phyloP scores from a whole-genome alignment of 768 basidiomycete genomes.

The Mycena albidolilacea region DNA sequence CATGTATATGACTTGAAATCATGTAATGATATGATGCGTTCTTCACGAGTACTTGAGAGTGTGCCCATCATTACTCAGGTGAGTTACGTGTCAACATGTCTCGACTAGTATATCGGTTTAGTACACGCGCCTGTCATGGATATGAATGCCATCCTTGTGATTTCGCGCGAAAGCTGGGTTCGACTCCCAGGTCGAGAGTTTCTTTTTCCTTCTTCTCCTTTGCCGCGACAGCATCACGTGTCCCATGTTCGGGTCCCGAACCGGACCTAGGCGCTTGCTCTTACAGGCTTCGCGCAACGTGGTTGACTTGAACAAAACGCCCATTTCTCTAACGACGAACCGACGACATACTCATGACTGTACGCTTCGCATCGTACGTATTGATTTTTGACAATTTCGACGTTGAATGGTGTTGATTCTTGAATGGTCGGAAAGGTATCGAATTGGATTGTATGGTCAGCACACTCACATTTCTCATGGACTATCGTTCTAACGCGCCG shows the following conservation, averaged over 20 bases:
- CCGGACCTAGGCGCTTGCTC: neutral
- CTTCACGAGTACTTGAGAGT: no score
- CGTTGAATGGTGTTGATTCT: no score
- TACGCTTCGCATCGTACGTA: constrained; percentile 65
- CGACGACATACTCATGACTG: constrained; percentile 61
- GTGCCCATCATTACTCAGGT: no score
- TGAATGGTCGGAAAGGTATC: constrained; percentile 42
- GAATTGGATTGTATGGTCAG: constrained; percentile 50
- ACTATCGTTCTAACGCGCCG: neutral
- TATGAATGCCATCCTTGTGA: no score
- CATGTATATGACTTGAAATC: constrained; percentile 71
- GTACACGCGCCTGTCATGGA: constrained; percentile 10
- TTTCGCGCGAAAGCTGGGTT: constrained; percentile 7
- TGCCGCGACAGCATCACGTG: neutral
- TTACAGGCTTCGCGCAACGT: constrained; percentile 14
- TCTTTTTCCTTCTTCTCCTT: neutral
- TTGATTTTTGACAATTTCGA: no score
- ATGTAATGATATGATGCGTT: neutral
- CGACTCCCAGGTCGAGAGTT: constrained; percentile 9
- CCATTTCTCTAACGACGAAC: neutral
- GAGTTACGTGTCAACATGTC: neutral
- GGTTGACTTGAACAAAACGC: constrained; percentile 21
- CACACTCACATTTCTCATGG: neutral
- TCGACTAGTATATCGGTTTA: constrained; percentile 8
- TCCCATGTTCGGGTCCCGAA: neutral